A percentile compares a stretch with the other conserved stretches of the same genome.
These are phyloP conservation scores for Botrytis byssoidea DNA, from an alignment of 2,329 filamentous ascomycete genomes.

Conservation along the genomic window DNA sequence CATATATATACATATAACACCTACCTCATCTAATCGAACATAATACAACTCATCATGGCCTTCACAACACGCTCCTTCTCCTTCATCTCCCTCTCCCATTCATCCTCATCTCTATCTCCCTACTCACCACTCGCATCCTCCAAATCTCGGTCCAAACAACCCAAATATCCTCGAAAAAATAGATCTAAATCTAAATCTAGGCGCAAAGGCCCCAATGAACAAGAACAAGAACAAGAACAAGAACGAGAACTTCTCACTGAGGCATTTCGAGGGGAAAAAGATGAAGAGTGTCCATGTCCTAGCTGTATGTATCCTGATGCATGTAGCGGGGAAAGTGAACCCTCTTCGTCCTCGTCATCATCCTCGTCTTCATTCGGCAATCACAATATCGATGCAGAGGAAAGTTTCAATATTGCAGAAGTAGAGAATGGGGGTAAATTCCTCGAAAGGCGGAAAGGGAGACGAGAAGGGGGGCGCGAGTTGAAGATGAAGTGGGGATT, in stretches of 20 bases:
- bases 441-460: neutral
- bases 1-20: neutral
- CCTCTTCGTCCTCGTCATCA: neutral
- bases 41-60: neutral
- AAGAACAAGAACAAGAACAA: neutral
- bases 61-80: neutral
- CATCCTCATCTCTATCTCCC: neutral
- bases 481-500: neutral
- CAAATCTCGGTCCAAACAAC: neutral
- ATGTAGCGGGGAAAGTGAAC: neutral
- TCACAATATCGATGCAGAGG: neutral
- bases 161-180: neutral
- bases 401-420: neutral
- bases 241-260: neutral
- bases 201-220: neutral
- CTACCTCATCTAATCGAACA: neutral
- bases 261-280: fast-evolving
- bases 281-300: neutral
- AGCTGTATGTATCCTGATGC: neutral
- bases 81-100: neutral
- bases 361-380: neutral
- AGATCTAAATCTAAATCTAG: neutral
- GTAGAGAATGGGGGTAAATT: neutral
- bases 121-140: neutral
- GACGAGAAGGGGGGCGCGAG: no score